Evolutionary conservation across 169 alveolate genomes (phyloP), one percentile per base, ranked within the genome.

Genomic region (Fabrea salina): DNA sequence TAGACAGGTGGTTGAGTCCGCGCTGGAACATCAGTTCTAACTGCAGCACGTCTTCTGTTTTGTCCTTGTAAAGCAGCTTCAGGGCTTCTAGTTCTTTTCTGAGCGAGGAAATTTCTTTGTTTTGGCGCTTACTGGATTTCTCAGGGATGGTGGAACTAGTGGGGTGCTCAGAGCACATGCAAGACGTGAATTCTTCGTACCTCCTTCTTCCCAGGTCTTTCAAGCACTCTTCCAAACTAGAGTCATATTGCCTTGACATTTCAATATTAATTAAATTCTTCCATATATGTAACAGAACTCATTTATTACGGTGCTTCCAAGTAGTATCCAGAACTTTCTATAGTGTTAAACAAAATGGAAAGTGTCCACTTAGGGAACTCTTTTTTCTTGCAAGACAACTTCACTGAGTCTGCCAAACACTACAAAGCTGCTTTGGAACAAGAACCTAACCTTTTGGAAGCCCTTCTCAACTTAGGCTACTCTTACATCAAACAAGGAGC

Each of bases 381-480:
- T 11, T 30, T 68, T n/a, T 68, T 40, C 4, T 11, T 68, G 22
- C 50, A 16, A 41, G 78, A 57, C 53, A 6, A 13, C 47, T 75
- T 56, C 4, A 16, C 56, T 13, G 76, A 50, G 39, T 53, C 72
- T 39, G 40, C 7, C 0, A 25, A 32, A 16, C 5, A 7, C 1
- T 54, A 75, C 39, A 56, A 75, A 40, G 61, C 32, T 3, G 74
- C 54, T 75, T 16, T 47, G n/a, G 51, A 25, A 49, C 13, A 32
- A 16, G 11, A 19, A 53, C 25, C 53, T 13, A 50, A 67, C 33
- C 77, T 35, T 66, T 79, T 66, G 53, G 86, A 79, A 64, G 59
- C 78, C 5, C 68, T 72, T 4, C 64, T 72, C 3, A 41, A 50
- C 5, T 47, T 54, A 49, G 43, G 82, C 37, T 7, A 27, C 1